Conservation (phyloP, 2,329 filamentous ascomycete genomes). For the Emmonsiellopsis sp. region DNA sequence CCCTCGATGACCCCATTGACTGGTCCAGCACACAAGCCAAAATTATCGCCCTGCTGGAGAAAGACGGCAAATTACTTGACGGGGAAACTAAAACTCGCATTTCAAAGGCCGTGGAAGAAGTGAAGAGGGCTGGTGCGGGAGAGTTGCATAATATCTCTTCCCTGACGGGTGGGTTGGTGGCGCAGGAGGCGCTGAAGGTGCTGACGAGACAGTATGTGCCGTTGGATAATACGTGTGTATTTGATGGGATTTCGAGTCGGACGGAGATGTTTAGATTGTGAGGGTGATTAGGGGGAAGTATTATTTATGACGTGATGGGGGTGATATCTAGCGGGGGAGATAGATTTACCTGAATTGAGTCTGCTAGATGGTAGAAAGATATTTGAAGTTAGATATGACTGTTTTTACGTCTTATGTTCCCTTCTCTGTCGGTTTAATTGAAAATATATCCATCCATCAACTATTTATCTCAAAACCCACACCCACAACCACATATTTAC, state of each 20-base stretch:
- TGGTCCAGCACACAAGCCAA: conserved; percentile 18
- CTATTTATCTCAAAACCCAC: no score
- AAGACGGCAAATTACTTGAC: conserved; percentile 38
- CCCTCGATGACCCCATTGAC: conserved; percentile 24
- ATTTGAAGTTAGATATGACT: no score
- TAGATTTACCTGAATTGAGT: neutral
- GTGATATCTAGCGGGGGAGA: neutral
- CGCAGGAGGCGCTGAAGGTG: conserved; percentile 93
- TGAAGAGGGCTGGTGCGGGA: conserved; percentile 67
- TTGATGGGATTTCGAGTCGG: conserved; percentile 52
- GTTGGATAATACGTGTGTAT: conserved; percentile 55
- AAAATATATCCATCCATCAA: neutral
- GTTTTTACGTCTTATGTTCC: no score
- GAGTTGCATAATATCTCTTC: conserved; percentile 92
- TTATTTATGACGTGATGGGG: neutral
- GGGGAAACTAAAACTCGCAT: conserved; percentile 45
- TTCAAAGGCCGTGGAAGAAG: conserved; percentile 51
- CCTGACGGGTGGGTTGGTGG: conserved; percentile 79
- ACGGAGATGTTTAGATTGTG: conserved; percentile 43
- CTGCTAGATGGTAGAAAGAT: no score
- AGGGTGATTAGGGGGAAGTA: neutral
- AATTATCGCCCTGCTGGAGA: conserved; percentile 4
- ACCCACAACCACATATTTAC: neutral
- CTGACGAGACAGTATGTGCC: conserved; percentile 58
- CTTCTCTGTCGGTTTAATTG: no score